These are phyloP conservation scores for Haematococcus sp. DNA, from an alignment of 139 green algal species.

Conservation along the genomic window DNA sequence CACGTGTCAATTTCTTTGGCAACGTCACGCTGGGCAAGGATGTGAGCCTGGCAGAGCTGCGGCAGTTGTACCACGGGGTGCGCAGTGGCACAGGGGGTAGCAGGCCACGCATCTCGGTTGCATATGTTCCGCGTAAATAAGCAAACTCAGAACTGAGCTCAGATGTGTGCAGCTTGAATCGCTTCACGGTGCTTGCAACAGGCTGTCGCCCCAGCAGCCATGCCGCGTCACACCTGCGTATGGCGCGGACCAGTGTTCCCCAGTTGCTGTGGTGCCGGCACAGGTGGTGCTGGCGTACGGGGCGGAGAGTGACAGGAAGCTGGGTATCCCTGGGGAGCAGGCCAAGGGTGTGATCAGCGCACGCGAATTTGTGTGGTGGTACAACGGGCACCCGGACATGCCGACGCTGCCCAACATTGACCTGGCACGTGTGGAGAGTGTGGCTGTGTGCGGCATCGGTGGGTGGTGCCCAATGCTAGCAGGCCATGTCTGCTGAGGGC, in stretches of 20 bases:
- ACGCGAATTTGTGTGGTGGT: conserved; percentile 97
- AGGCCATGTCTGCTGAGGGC: background rate
- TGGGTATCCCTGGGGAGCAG: conserved; percentile 76
- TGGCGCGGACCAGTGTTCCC: too few relatives aligned
- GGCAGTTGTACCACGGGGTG: conserved; percentile 72
- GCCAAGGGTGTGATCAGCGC: conserved; percentile 61
- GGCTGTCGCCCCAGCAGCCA: too few relatives aligned
- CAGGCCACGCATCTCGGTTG: too few relatives aligned
- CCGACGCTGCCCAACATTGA: conserved; percentile 59
- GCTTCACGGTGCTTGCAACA: too few relatives aligned
- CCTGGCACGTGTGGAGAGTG: conserved; percentile 41
- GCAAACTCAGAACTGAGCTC: too few relatives aligned
- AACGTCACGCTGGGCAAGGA: conserved; percentile 73
- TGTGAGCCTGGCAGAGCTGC: conserved; percentile 69
- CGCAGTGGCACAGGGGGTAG: background rate
- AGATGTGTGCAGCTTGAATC: too few relatives aligned
- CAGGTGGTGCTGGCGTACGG: conserved; percentile 90
- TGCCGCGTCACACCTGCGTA: too few relatives aligned
- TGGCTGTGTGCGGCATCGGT: conserved; percentile 65
- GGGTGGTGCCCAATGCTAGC: too few relatives aligned
- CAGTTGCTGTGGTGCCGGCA: too few relatives aligned
- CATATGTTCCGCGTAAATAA: too few relatives aligned
- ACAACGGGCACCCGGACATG: conserved; percentile 94
- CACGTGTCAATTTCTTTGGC: conserved; percentile 71
- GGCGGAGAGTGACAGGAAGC: conserved; percentile 77